These are phyloP conservation scores for Lodderomyces margitis DNA, from an alignment of 1,139 yeast genomes.

Conservation along the genomic window DNA sequence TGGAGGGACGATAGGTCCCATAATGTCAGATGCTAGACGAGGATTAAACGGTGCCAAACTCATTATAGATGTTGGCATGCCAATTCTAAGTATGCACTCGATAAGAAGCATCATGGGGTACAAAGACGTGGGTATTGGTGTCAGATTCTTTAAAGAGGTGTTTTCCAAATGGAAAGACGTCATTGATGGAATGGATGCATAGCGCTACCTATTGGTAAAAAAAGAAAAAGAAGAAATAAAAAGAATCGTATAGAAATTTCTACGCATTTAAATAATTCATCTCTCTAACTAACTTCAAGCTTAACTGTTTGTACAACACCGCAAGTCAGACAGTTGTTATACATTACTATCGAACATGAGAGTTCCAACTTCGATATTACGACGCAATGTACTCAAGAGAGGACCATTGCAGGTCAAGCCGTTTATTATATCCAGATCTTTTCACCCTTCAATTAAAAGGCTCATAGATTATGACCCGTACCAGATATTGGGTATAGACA, in stretches of 20 bases:
- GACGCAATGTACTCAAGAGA: neutral
- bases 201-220: neutral
- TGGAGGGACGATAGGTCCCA: slow-evolving; percentile 77
- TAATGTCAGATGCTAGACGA: slow-evolving; percentile 44
- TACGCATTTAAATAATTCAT: neutral
- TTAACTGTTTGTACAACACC: too few relatives aligned
- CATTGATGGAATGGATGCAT: slow-evolving; percentile 13
- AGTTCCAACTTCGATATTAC: slow-evolving; percentile 5
- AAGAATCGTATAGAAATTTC: slow-evolving; percentile 4
- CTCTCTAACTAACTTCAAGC: neutral
- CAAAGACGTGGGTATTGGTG: slow-evolving; percentile 66
- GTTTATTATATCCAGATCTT: slow-evolving; percentile 17
- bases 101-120: slow-evolving; percentile 74
- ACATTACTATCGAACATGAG: slow-evolving; percentile 5
- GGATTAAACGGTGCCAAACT: slow-evolving; percentile 60
- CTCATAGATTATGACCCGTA: slow-evolving; percentile 70
- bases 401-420: neutral
- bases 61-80: slow-evolving; percentile 75
- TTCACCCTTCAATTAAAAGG: slow-evolving; percentile 25
- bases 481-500: slow-evolving; percentile 72
- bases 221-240: neutral
- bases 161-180: slow-evolving; percentile 53
- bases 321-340: too few relatives aligned
- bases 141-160: slow-evolving; percentile 62
- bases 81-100: slow-evolving; percentile 80